phyloP scores from a whole-genome alignment of 192 early-diverging fungal species.

The Oehlia diaphana region DNA sequence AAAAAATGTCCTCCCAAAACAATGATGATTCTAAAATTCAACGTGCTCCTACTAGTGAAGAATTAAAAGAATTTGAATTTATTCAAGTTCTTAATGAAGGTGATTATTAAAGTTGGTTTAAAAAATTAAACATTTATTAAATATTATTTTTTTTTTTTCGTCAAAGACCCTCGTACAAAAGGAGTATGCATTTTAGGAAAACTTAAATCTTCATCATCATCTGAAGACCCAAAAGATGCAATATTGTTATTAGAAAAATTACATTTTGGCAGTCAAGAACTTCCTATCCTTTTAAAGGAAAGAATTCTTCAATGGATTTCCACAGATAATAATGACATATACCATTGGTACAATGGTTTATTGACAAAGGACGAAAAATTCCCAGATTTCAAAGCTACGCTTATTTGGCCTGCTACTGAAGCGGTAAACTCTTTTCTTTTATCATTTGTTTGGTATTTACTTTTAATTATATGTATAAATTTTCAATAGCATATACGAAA shows the following conservation, averaged over 20 bases:
- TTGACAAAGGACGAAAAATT: slow-evolving; percentile 23
- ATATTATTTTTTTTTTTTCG: not conserved
- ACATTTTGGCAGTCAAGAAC: slow-evolving; percentile 39
- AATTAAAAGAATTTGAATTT: slow-evolving; percentile 19
- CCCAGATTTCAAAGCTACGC: slow-evolving; percentile 58
- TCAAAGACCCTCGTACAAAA: slow-evolving; percentile 22
- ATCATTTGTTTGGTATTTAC: not conserved
- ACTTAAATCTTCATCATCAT: not conserved
- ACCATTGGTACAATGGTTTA: slow-evolving; percentile 61
- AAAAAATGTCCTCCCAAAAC: not conserved
- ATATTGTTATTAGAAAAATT: slow-evolving; percentile 53
- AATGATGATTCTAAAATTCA: not conserved
- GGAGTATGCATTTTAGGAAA: not conserved
- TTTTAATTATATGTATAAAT: slow-evolving; percentile 6
- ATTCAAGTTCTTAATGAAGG: slow-evolving; percentile 18
- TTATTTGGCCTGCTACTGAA: slow-evolving; percentile 66
- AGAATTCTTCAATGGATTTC: slow-evolving; percentile 38
- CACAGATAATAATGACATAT: slow-evolving; percentile 65
- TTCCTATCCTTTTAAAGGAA: slow-evolving; percentile 33
- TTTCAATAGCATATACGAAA: slow-evolving; percentile 64
- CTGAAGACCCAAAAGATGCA: not conserved
- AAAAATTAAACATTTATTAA: not conserved
- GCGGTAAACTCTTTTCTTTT: slow-evolving; percentile 33
- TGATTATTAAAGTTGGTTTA: not conserved
- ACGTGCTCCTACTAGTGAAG: slow-evolving; percentile 10